These are phyloP conservation scores for Penicillium subrubescens DNA, from an alignment of 495 filamentous ascomycete species.

Conservation along the genomic window DNA sequence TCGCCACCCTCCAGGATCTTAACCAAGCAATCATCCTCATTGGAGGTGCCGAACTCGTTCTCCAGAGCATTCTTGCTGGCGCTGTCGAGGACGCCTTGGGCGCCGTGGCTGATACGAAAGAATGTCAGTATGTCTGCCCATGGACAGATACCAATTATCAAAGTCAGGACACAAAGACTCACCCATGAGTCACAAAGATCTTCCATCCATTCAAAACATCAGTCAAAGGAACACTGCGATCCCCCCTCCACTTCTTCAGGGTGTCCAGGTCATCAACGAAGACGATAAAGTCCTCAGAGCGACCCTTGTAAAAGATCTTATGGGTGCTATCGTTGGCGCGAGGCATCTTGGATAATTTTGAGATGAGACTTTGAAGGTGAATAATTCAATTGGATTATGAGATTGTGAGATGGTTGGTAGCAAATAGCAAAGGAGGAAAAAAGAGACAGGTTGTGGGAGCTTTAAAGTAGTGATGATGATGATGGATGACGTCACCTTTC, in stretches of 20 bases:
- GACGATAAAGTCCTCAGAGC: conserved; percentile 85
- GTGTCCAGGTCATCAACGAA: conserved; percentile 75
- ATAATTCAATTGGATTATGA: conserved; percentile 2
- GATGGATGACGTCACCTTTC: conserved; percentile 37
- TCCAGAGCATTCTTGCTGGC: conserved; percentile 75
- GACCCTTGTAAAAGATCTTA: conserved; percentile 92
- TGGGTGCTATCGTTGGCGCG: conserved; percentile 71
- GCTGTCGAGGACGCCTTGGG: conserved; percentile 74
- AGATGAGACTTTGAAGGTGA: not conserved
- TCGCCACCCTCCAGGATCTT: conserved; percentile 78
- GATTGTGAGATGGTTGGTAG: conserved; percentile 7
- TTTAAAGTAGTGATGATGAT: conserved; percentile 29
- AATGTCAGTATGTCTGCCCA: not conserved
- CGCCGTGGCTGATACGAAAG: conserved; percentile 68
- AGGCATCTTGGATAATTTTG: conserved; percentile 59
- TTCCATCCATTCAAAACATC: conserved; percentile 89
- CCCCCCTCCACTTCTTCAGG: conserved; percentile 79
- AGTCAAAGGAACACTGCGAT: conserved; percentile 75
- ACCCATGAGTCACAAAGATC: conserved; percentile 91
- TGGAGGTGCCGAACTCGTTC: conserved; percentile 81
- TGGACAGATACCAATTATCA: not conserved
- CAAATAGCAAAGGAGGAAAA: conserved; percentile 1
- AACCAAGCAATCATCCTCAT: conserved; percentile 75
- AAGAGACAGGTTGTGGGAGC: conserved; percentile 8
- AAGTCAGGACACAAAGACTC: conserved; percentile 31